phyloP scores from a whole-genome alignment of 371 early-diverging fungal genomes.

The Apophysomyces sp. region DNA sequence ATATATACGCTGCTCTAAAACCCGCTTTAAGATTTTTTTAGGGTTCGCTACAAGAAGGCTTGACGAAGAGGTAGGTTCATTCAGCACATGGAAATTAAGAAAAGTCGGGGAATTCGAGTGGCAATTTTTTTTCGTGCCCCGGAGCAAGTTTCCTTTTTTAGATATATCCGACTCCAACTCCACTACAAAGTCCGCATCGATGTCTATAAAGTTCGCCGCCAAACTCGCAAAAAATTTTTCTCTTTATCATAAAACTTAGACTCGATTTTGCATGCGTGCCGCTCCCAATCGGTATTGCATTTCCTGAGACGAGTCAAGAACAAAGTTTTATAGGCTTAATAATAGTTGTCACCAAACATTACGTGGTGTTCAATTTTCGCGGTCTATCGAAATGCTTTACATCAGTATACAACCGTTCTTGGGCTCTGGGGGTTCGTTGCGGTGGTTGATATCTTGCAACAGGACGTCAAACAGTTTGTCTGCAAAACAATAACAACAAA shows the following conservation, averaged over 20 bases:
- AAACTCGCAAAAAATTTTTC: background rate
- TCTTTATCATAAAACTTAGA: conserved; percentile 1
- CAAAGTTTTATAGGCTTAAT: background rate
- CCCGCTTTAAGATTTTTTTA: no score
- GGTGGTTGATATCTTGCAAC: background rate
- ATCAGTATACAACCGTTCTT: background rate
- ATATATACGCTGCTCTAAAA: no score
- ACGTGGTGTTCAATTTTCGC: background rate
- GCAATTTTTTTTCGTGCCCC: no score
- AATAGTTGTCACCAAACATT: background rate
- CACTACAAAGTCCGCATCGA: no score
- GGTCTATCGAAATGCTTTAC: background rate
- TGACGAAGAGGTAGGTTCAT: no score
- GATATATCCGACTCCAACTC: no score
- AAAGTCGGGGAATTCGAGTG: no score
- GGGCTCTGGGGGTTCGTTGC: background rate
- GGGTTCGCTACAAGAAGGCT: no score
- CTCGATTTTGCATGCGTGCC: conserved; percentile 3
- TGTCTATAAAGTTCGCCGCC: no score
- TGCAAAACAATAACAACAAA: background rate
- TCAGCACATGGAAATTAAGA: no score
- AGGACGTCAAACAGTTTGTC: background rate
- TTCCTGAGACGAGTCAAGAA: conserved; percentile 3
- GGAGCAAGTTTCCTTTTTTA: no score
- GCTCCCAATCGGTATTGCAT: background rate